Percentiles rank a stretch among this genome's conserved stretches.
Evolutionary conservation across 1,284 basidiomycete genomes (phyloP).

Genomic region (Porodaedalea pini): DNA sequence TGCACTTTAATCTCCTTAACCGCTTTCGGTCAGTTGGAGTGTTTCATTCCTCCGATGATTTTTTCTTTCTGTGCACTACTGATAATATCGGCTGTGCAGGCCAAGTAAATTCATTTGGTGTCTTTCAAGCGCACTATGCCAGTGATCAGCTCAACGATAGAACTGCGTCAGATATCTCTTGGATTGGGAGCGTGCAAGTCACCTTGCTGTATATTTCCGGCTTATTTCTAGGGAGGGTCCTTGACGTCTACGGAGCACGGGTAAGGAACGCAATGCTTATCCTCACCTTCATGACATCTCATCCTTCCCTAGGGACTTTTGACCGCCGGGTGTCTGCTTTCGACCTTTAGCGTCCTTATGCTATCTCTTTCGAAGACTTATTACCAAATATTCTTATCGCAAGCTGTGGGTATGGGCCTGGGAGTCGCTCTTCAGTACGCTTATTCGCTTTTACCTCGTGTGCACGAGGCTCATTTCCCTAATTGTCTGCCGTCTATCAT

Average conservation of each 20-base stretch:
- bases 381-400: constrained; percentile 23
- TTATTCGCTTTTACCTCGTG: not conserved
- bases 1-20: constrained; percentile 20
- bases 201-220: constrained; percentile 21
- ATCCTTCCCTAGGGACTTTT: constrained; percentile 14
- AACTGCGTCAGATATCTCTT: constrained; percentile 22
- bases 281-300: not conserved
- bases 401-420: constrained; percentile 17
- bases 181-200: constrained; percentile 22
- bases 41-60: not conserved
- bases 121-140: constrained; percentile 22
- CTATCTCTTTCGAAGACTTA: constrained; percentile 19
- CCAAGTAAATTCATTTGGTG: constrained; percentile 22
- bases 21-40: constrained; percentile 17
- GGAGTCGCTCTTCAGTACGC: constrained; percentile 21
- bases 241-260: constrained; percentile 19
- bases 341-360: constrained; percentile 20
- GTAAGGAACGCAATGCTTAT: not conserved
- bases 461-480: not conserved
- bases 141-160: constrained; percentile 12
- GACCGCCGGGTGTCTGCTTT: constrained; percentile 17
- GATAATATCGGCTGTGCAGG: constrained; percentile 5
- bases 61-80: not conserved
- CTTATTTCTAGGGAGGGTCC: constrained; percentile 18
- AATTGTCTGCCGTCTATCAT: constrained; percentile 1